Conservation (phyloP, 176 grass and related monocot species). For the Ampelocalamus luodianensis region DNA sequence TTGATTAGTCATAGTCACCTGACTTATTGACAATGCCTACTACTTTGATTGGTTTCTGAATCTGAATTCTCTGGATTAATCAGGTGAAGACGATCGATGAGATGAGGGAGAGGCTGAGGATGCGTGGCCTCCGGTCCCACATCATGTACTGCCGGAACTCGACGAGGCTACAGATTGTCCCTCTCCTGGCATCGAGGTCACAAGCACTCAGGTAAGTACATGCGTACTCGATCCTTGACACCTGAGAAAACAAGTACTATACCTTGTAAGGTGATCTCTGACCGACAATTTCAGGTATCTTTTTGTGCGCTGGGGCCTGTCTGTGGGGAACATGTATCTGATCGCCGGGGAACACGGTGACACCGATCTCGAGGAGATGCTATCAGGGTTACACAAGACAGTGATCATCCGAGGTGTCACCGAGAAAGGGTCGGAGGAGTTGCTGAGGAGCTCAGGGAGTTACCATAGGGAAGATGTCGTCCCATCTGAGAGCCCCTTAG, state of each 20-base stretch:
- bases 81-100: conserved; percentile 72
- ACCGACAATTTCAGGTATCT: conserved; percentile 58
- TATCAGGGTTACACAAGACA: conserved; percentile 85
- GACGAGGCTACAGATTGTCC: conserved; percentile 84
- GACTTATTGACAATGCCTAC: not conserved
- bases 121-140: conserved; percentile 90
- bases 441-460: conserved; percentile 74
- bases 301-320: conserved; percentile 88
- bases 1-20: not conserved
- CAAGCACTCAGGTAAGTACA: conserved; percentile 83
- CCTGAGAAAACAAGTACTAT: not conserved
- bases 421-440: conserved; percentile 70
- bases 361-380: conserved; percentile 79
- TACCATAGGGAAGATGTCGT: conserved; percentile 81
- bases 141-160: conserved; percentile 86
- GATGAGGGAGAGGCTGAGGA: conserved; percentile 79
- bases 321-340: conserved; percentile 85
- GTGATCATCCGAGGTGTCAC: conserved; percentile 74
- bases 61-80: conserved; percentile 4
- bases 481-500: conserved; percentile 65
- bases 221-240: not conserved
- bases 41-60: not conserved
- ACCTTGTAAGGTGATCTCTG: not conserved
- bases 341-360: conserved; percentile 74
- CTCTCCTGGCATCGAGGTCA: conserved; percentile 89